Conservation (phyloP, 2,329 filamentous ascomycete genomes). For the Aspergillus oerlinghausenensis region DNA sequence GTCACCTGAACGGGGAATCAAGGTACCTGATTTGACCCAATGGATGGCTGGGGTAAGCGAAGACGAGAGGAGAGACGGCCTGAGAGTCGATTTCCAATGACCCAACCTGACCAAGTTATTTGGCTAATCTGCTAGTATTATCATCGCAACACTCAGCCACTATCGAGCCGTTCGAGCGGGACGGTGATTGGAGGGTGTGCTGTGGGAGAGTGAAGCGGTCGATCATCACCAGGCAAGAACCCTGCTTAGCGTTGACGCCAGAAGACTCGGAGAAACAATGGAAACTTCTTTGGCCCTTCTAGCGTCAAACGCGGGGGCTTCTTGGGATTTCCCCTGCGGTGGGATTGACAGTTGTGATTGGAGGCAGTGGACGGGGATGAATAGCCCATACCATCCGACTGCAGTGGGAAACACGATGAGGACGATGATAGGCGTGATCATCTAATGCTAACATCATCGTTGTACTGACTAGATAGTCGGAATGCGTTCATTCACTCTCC, state of each 20-base stretch:
- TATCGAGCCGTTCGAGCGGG: background rate
- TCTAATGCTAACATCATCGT: background rate
- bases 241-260: slow-evolving; percentile 19
- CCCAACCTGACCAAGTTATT: background rate
- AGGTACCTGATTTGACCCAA: background rate
- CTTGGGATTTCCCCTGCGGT: background rate
- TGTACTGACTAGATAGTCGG: background rate
- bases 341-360: background rate
- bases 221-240: slow-evolving; percentile 2
- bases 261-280: slow-evolving; percentile 19
- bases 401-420: background rate
- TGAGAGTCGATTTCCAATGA: background rate
- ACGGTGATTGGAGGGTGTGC: slow-evolving; percentile 10
- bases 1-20: background rate
- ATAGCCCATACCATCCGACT: background rate
- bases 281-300: slow-evolving; percentile 19
- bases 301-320: slow-evolving; percentile 5
- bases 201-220: slow-evolving; percentile 7
- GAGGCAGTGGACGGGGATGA: background rate
- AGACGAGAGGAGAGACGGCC: background rate
- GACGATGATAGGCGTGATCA: background rate
- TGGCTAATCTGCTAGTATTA: background rate
- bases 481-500: background rate
- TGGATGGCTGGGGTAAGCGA: background rate
- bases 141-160: background rate